phyloP scores from a whole-genome alignment of 495 filamentous ascomycete genomes.

The Achaetomiella virescens region DNA sequence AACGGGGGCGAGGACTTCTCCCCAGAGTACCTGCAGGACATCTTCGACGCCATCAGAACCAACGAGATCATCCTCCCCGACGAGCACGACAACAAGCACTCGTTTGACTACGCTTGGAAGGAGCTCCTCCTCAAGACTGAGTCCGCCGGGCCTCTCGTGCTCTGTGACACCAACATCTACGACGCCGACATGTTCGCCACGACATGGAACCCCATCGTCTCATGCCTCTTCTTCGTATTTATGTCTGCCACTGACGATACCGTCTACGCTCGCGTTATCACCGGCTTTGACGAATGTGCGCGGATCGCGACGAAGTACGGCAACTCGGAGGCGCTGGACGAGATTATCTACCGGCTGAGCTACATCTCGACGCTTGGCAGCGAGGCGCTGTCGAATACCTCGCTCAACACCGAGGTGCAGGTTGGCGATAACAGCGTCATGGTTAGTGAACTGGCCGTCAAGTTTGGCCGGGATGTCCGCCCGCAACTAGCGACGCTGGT shows the following conservation, averaged over 20 bases:
- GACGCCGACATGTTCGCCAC: slow-evolving; percentile 97
- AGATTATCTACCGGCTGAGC: slow-evolving; percentile 81
- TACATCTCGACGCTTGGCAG: slow-evolving; percentile 83
- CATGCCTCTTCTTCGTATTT: slow-evolving; percentile 95
- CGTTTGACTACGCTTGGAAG: slow-evolving; percentile 96
- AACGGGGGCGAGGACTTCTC: slow-evolving; percentile 82
- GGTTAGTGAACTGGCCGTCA: slow-evolving; percentile 97
- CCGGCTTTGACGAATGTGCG: slow-evolving; percentile 93
- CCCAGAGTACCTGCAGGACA: slow-evolving; percentile 75
- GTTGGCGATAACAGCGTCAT: slow-evolving; percentile 89
- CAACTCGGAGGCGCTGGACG: slow-evolving; percentile 80
- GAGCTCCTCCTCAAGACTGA: slow-evolving; percentile 85
- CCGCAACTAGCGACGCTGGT: slow-evolving; percentile 91
- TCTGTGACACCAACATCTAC: slow-evolving; percentile 89
- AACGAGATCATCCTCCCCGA: slow-evolving; percentile 96
- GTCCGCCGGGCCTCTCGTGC: slow-evolving; percentile 60
- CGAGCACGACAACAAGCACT: slow-evolving; percentile 92
- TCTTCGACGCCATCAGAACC: slow-evolving; percentile 84
- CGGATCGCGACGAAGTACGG: slow-evolving; percentile 84
- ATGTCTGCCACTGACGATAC: slow-evolving; percentile 98
- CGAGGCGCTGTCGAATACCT: slow-evolving; percentile 67
- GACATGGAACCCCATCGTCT: slow-evolving; percentile 91
- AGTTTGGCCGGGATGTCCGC: slow-evolving; percentile 89
- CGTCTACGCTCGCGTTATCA: slow-evolving; percentile 87
- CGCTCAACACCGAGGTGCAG: slow-evolving; percentile 93